Evolutionary conservation across 345 rosid genomes (phyloP), one percentile per base, ranked within the genome.

Genomic region (Atalantia buxifolia): DNA sequence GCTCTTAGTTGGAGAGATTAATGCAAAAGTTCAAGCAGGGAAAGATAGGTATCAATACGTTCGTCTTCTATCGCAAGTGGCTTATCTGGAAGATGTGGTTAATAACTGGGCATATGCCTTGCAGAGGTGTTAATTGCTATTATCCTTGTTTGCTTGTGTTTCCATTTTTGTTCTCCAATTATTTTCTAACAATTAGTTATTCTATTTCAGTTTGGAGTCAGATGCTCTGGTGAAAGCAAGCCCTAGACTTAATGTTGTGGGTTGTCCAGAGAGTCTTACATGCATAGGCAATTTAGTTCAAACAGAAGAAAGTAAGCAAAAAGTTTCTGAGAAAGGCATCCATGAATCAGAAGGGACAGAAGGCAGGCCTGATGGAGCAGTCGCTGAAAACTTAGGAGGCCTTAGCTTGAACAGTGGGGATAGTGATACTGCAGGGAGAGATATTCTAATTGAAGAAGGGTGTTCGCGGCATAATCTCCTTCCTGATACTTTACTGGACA

Each of bases 1-100:
- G 90, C 92, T 92, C 78, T 83, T 96, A 63, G 95, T 96, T 77
- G 87, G 81, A 80, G 83, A 87, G 89, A 86, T 96, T 63, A 94
- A 85, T 80, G 83, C 83, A 45, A 94, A 92, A 89, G 82, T 94
- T 81, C 88, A 87, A 76, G 90, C 91, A 76, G 98, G 99, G 59
- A 94, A 94, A 84, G 94, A 96, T 80, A 85, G 89, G 85, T 86
- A 88, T 80, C 92, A 79, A 63, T 96, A 89, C 83, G 75, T 88
- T 68, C 91, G 92, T 72, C 86, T 96, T 71, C 83, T 96, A 62
- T 96, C 98, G 25, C 97, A 94, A 88, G 97, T 94, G 80, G 98
- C 99, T 48, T 92, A 88, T 84, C 80, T 96, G 78, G 99, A 94
- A 75, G 99, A 96, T 86, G 77, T 94, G 86, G 97, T 96, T 61